Evolutionary conservation across 768 basidiomycete genomes (phyloP).

Genomic region (Sporobolomyces pararoseus): DNA sequence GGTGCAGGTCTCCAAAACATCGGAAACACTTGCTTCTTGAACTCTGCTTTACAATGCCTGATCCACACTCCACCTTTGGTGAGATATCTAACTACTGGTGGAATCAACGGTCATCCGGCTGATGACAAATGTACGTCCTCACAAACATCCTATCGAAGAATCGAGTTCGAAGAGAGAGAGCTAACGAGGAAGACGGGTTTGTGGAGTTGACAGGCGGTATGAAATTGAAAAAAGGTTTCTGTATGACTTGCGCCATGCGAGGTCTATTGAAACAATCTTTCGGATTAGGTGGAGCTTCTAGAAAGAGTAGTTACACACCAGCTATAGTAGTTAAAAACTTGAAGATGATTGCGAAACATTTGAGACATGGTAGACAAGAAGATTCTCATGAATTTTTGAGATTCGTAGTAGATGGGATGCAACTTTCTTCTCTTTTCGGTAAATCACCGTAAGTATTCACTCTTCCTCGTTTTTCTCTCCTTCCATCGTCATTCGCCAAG

Average conservation of each 20-base stretch:
- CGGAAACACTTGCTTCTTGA: constrained; percentile 70
- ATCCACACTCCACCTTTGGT: constrained; percentile 86
- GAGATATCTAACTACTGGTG: constrained; percentile 42
- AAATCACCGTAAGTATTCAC: constrained; percentile 48
- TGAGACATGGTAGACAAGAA: constrained; percentile 88
- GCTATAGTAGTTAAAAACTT: constrained; percentile 63
- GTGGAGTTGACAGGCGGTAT: no score
- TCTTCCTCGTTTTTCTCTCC: background rate
- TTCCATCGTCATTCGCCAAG: constrained; percentile 45
- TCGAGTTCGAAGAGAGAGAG: background rate
- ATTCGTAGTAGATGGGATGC: constrained; percentile 84
- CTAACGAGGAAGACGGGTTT: background rate
- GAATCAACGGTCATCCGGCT: background rate
- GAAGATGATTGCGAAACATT: constrained; percentile 81
- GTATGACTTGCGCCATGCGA: constrained; percentile 72
- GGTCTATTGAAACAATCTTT: constrained; percentile 60
- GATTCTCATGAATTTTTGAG: constrained; percentile 97
- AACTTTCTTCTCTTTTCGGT: constrained; percentile 74
- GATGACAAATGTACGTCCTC: constrained; percentile 6
- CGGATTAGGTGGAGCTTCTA: constrained; percentile 48
- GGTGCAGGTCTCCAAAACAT: constrained; percentile 43
- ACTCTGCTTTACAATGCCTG: constrained; percentile 88
- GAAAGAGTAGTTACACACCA: constrained; percentile 59
- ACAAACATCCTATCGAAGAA: background rate
- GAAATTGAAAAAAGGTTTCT: constrained; percentile 55